phyloP scores from a whole-genome alignment of 805 yeast species.

The Nakazawaea ernobii region DNA sequence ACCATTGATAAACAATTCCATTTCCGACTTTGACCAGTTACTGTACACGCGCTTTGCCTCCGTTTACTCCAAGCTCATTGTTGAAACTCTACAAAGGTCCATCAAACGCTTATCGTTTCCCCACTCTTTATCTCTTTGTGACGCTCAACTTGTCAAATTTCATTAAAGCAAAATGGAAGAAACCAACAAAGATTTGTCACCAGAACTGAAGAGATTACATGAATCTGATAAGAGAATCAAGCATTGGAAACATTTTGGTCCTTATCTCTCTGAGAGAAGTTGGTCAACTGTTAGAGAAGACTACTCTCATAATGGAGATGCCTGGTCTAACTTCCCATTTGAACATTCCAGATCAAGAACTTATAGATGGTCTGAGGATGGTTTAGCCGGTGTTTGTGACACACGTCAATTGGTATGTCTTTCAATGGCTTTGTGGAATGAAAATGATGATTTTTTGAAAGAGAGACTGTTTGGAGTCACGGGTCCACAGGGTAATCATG shows the following conservation, averaged over 20 bases:
- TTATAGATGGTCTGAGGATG: slow-evolving; percentile 96
- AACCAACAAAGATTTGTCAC: neutral
- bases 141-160: no score
- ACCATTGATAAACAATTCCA: no score
- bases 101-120: no score
- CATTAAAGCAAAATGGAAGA: neutral
- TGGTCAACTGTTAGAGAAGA: slow-evolving; percentile 90
- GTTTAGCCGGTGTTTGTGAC: slow-evolving; percentile 85
- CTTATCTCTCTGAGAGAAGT: slow-evolving; percentile 81
- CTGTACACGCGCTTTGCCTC: no score
- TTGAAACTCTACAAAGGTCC: no score
- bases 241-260: slow-evolving; percentile 90
- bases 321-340: slow-evolving; percentile 85
- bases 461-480: slow-evolving; percentile 86
- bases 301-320: slow-evolving; percentile 79
- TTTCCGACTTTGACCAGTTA: no score
- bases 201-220: slow-evolving; percentile 24
- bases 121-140: no score
- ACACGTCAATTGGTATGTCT: slow-evolving; percentile 72
- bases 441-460: slow-evolving; percentile 75
- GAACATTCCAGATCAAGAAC: slow-evolving; percentile 77
- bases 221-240: slow-evolving; percentile 34
- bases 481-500: slow-evolving; percentile 92
- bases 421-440: slow-evolving; percentile 90
- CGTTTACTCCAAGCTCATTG: no score